phyloP scores from a whole-genome alignment of 495 filamentous ascomycete species.

The Aspergillus bertholletiae region DNA sequence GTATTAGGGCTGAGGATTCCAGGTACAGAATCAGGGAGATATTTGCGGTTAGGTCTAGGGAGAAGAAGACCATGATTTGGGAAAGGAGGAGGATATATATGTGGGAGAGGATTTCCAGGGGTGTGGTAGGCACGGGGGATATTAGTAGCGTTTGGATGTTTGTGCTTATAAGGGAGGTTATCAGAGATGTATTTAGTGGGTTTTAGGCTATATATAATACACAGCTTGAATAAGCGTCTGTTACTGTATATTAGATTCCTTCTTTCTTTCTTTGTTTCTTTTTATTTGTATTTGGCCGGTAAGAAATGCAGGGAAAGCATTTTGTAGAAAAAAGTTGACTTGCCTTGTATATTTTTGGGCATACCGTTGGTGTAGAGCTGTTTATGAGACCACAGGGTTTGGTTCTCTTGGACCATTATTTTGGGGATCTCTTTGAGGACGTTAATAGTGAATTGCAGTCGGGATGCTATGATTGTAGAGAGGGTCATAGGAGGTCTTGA shows the following conservation, averaged over 20 bases:
- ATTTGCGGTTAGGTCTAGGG: slow-evolving; percentile 44
- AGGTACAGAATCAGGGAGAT: slow-evolving; percentile 43
- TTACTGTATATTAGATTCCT: neutral
- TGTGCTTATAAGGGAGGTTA: slow-evolving; percentile 38
- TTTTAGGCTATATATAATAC: slow-evolving; percentile 48
- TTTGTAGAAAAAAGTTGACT: neutral
- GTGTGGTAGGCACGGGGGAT: slow-evolving; percentile 24
- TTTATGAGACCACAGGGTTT: slow-evolving; percentile 48
- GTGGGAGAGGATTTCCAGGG: slow-evolving; percentile 25
- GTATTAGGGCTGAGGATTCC: slow-evolving; percentile 21
- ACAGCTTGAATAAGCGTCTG: slow-evolving; percentile 48
- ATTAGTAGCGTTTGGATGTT: slow-evolving; percentile 35
- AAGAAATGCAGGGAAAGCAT: too few relatives aligned
- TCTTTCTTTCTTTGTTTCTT: neutral
- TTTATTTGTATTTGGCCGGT: neutral
- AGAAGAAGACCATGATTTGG: slow-evolving; percentile 52
- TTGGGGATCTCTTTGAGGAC: slow-evolving; percentile 34
- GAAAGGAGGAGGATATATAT: slow-evolving; percentile 33
- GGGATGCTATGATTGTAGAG: slow-evolving; percentile 24
- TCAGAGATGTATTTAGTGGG: slow-evolving; percentile 36
- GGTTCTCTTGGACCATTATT: slow-evolving; percentile 45
- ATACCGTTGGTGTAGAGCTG: slow-evolving; percentile 44
- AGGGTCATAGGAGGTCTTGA: slow-evolving; percentile 9
- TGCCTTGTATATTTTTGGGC: slow-evolving; percentile 48
- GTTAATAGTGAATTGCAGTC: slow-evolving; percentile 44